Base-by-base conservation (phyloP, 2,329 filamentous ascomycete genomes). In the Stagonosporopsis cucurbitacearum region DNA sequence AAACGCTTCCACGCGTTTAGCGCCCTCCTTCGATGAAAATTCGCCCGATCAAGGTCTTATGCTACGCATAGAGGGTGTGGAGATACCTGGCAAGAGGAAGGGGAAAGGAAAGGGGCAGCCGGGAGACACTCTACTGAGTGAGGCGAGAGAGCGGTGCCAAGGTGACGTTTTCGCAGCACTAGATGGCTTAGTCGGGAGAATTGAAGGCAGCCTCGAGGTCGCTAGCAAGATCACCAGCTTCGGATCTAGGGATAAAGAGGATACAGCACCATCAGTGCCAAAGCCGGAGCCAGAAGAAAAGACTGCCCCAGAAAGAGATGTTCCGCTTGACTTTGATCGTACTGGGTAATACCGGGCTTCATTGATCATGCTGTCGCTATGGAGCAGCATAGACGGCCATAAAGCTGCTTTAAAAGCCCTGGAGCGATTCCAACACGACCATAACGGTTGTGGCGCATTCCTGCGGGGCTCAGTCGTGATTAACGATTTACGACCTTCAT, bases 11-110 rank as follows among this genome's bases (percentile, higher is more conserved):
- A 75, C 89, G 9, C 77, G 78, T 7, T 79, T 80, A 9, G 88
- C 88, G 15, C 88, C 88, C 1, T 88, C 84, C 2, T 89, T 86
- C 70, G 84, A 85, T 39, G 81, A 80, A 39, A 78, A 68, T 60
- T 66, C 62, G 26, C 72, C 61, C 12, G 73, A 75, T 30, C 77
- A 77, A 36, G 78, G 80, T 6, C 71, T 88, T 60, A 87, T 90
- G 83, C 74, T 90, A 41, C 80, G 78, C 54, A 83, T 91, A 48
- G 83, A 88, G 55, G 88, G 87, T 3, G 72, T 69, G 58, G 82
- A 64, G 59, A 60, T 72, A 48, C 63, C 67, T 20, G 54, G 54
- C 42, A 71, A 67, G 69, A 69, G 47, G 47, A 75, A 73, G 47
- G 64, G 68, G 1, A 71, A 73, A 59, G 62, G 54, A 26, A 71